Evolutionary conservation across 2,329 filamentous ascomycete species (phyloP).

Genomic region (Fusarium musae): DNA sequence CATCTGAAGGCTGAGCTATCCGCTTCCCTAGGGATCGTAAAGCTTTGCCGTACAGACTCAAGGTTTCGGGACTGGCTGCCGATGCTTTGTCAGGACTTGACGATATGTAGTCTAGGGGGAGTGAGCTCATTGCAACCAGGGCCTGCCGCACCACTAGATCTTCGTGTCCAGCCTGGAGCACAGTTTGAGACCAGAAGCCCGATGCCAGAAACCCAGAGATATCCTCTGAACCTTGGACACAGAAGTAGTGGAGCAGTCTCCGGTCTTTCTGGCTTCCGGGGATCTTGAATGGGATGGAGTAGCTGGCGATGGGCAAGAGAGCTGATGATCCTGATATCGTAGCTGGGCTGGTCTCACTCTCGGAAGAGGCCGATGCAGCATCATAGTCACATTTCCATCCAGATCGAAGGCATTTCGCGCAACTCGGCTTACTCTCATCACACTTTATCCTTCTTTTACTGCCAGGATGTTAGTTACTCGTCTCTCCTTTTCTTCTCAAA

Average conservation of each 20-base stretch:
- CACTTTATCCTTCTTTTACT: conserved; percentile 21
- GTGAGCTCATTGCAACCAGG: conserved; percentile 15
- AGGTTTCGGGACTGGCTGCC: not conserved
- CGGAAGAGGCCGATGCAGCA: too few relatives aligned
- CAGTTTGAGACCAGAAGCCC: conserved; percentile 6
- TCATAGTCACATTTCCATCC: conserved; percentile 9
- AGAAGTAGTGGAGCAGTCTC: conserved; percentile 14
- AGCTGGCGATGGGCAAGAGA: not conserved
- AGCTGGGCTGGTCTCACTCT: fast-evolving
- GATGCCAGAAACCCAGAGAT: conserved; percentile 12
- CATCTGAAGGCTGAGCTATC: not conserved
- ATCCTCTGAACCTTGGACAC: conserved; percentile 3
- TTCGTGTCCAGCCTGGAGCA: conserved; percentile 6
- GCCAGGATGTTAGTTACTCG: not conserved
- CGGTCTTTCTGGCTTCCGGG: conserved; percentile 14
- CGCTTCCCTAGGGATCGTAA: not conserved
- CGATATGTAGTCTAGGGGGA: conserved; percentile 6
- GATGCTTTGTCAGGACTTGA: not conserved
- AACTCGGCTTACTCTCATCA: conserved; percentile 3
- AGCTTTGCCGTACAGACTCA: not conserved
- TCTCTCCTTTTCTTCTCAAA: too few relatives aligned
- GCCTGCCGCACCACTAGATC: conserved; percentile 6
- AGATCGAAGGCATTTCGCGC: not conserved
- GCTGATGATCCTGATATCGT: fast-evolving
- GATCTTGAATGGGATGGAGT: conserved; percentile 10